Conservation (phyloP, 192 early-diverging fungal species). For the Diversispora eburnea region DNA sequence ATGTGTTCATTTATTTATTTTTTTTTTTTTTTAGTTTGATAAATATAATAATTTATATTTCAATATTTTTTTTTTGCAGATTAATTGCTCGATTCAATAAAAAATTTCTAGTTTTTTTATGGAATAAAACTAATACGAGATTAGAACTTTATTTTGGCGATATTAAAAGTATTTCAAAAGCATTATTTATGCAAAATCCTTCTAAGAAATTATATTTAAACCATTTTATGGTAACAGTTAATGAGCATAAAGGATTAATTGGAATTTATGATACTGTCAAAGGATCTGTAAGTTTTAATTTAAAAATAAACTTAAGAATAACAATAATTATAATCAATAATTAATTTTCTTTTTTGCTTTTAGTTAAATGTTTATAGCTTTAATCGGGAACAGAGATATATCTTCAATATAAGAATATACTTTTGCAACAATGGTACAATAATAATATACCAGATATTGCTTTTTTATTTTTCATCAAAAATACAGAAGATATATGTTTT, state of each 20-base stretch:
- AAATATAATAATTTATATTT: background rate
- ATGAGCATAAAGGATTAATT: constrained; percentile 29
- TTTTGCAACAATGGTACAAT: constrained; percentile 25
- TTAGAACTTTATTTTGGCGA: constrained; percentile 15
- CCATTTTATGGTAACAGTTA: constrained; percentile 9
- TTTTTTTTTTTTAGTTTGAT: background rate
- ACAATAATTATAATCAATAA: background rate
- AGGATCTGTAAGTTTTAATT: constrained; percentile 1
- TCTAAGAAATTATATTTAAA: background rate
- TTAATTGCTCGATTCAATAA: constrained; percentile 14
- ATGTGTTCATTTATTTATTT: background rate
- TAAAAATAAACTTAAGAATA: background rate
- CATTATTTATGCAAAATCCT: background rate
- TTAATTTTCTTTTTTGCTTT: background rate
- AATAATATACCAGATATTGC: constrained; percentile 3
- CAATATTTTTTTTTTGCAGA: background rate
- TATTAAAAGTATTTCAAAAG: background rate
- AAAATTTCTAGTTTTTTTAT: constrained; percentile 10
- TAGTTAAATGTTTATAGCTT: constrained; percentile 24
- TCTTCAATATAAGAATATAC: constrained; percentile 23
- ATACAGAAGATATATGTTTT: constrained; percentile 23
- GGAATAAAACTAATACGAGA: background rate
- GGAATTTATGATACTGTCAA: constrained; percentile 24
- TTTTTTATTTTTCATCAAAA: constrained; percentile 27
- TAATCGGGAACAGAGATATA: constrained; percentile 14